Evolutionary conservation across 2,329 filamentous ascomycete species (phyloP), one percentile per base, ranked within the genome.

Genomic region (Pseudogymnoascus sp.): DNA sequence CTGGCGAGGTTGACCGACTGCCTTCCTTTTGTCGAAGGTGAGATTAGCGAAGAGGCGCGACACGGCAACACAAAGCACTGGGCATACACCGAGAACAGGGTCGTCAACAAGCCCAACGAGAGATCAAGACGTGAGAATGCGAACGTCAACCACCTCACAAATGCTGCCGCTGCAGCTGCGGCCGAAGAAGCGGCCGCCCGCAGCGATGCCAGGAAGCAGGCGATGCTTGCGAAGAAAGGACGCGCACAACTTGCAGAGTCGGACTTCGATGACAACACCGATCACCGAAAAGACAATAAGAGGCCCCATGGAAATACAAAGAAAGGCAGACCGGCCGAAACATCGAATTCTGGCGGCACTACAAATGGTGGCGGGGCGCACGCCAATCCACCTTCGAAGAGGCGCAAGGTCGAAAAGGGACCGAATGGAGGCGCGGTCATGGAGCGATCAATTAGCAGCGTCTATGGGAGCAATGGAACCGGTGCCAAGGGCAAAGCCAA

Each of bases 11-110:
- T 97, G 71, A 89, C 96, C 71, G 87, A 89, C 68, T 87, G 95
- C 33, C 96, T 89, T 81, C 88, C 91, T 17, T 87, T 92, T 74
- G 84, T 97, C 62, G 88, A 95, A 66, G 80, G 82, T 63, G 94
- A 99, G 74, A 90, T 99, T 71, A 96, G 90, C 74, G 92, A 97
- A 64, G 92, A 97, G 75, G 91, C 94, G 61, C 90, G 95, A 74
- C 87, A 92, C 77, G 94, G 95, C 59, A 97, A 92, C 75, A 83
- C 86, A 63, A 90, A 85, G 60, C 94, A 99, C 74, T 99, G 94
- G 94, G 94, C 93, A 58, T 97, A 97, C 73, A 89, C 90, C 17
- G 89, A 93, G 68, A 91, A 90, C 70, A 88, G 93, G 66, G 82
- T 85, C 35, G 78, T 78, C 35, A 82, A 81, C 68, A 78, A 81